Base-by-base conservation (phyloP, 371 early-diverging fungal genomes). In the Circinella umbellata region DNA sequence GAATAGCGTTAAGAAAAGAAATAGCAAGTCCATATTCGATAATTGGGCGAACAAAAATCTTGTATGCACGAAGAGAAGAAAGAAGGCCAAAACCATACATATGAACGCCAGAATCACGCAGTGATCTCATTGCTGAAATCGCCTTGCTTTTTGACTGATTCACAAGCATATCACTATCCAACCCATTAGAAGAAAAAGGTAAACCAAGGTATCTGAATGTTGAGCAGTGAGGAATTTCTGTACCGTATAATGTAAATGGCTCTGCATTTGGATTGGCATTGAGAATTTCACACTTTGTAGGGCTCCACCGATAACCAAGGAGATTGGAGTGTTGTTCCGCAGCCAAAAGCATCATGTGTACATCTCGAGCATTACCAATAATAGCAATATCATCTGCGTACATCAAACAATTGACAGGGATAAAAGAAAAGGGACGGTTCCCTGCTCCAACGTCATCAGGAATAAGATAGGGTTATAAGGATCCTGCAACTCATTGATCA, bases 311-410 rank as follows among this genome's bases (percentile, higher is more conserved):
- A 49, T 75, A 75, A 1, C 75, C 79, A 6, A 72, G 57, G 17
- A 17, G 38, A 3, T 42, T 9, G 17, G 51, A 54, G 62, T 76
- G 77, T 2, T 18, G 20, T 62, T 69, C 63, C 20, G 60, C 69
- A 4, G 46, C 35, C 3, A 14, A 15, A 34, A 65, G 54, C 27
- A 69, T 17, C 17, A 34, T 15, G 5, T 46, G 47, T 14, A 64
- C 72, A 11, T 69, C 66, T 9, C 39, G 17, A 1, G 63, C 15
- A 4, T 53, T 38, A 63, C 70, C 77, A 46, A 80, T 57, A 15
- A 76, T 46, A 36, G 69, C 76, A 9, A 79, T 75, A 68, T 75
- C 79, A 57, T 78, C 79, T 11, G 76, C 76, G 63, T 68, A 76
- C 8, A 73, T 64, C 4, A 73, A 53, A 18, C 57, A 69, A 35